A percentile compares a stretch with the other conserved stretches of the same genome.
These are phyloP conservation scores for Diaporthe humulicola DNA, from an alignment of 2,329 filamentous ascomycete genomes.

Conservation along the genomic window DNA sequence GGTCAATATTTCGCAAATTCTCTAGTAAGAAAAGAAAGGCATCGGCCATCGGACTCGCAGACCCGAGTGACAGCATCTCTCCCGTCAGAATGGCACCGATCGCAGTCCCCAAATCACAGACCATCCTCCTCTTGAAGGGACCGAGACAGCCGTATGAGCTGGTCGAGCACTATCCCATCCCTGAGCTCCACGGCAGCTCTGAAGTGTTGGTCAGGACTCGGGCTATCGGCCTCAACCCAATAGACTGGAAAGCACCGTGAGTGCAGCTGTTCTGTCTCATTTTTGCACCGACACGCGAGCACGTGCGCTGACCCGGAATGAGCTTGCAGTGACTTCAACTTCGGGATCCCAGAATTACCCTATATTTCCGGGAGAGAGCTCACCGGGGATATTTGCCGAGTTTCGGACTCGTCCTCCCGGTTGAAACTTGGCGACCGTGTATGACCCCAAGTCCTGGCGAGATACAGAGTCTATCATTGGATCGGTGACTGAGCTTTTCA, in stretches of 20 bases:
- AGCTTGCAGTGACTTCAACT: conserved; percentile 73
- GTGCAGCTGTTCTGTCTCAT: conserved; percentile 45
- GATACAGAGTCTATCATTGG: background rate
- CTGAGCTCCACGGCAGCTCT: conserved; percentile 42
- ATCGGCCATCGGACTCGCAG: background rate
- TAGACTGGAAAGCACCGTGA: conserved; percentile 82
- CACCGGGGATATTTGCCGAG: conserved; percentile 72
- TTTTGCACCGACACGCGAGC: background rate
- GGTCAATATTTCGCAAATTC: conserved; percentile 35
- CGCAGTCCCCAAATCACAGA: conserved; percentile 45
- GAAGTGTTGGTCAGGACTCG: conserved; percentile 75
- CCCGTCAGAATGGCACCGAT: conserved; percentile 19
- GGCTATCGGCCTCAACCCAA: conserved; percentile 80
- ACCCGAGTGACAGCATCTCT: background rate
- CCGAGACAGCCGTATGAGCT: conserved; percentile 48
- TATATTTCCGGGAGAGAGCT: conserved; percentile 79
- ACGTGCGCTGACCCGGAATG: background rate
- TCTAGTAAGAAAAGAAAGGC: conserved; percentile 33
- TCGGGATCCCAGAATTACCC: conserved; percentile 76
- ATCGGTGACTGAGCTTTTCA: background rate
- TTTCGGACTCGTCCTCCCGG: conserved; percentile 57
- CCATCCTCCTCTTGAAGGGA: conserved; percentile 48
- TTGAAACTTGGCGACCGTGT: conserved; percentile 69
- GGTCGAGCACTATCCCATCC: conserved; percentile 47
- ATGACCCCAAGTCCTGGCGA: conserved; percentile 29